Base-by-base conservation (phyloP, 208 protist species). In the Zelonia costaricensis region DNA sequence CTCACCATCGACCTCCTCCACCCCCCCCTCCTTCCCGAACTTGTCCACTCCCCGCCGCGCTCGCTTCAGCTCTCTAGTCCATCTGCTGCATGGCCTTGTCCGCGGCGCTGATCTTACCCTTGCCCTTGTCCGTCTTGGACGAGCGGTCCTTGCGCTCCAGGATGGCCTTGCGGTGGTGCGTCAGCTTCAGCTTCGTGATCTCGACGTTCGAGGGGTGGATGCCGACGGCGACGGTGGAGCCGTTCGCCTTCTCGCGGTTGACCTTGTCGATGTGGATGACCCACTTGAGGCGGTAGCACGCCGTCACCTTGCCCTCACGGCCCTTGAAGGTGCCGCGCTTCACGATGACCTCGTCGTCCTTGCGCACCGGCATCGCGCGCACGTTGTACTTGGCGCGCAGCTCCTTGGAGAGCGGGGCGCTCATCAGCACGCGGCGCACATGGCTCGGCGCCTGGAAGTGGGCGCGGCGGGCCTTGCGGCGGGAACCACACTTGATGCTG, bases 131-230 rank as follows among this genome's bases (percentile, higher is more conserved):
- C 49, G 68, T 77, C 78, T 88, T 93, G 52, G 78, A 79, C 68
- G 76, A 86, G 79, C 86, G 80, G 84, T 91, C 90, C 87, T 97
- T 91, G 82, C 95, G 84, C 56, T 96, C 97, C 42, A 99, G 88
- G 68, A 99, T 92, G 35, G 68, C 74, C 88, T 99, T 98, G 78
- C 99, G 96, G 92, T 99, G 86, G 76, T 98, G 95, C 86, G 99
- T 98, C 31, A 99, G 79, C 84, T 99, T 98, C 70, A 99, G 93
- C 88, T 99, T 99, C 71, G 96, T 99, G 86, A 99, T 98, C 77
- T 99, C 90, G 52, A 99, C 92, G 76, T 99, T 99, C 73, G 98
- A 99, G 51, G 99, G 86, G 80, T 99, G 72, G 82, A 99, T 93
- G 74, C 96, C 95, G 55, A 99, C 88, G 47, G 86, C 62, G 39